Evolutionary conservation across 176 grass and related monocot species (phyloP).

Genomic region (Typha latifolia): DNA sequence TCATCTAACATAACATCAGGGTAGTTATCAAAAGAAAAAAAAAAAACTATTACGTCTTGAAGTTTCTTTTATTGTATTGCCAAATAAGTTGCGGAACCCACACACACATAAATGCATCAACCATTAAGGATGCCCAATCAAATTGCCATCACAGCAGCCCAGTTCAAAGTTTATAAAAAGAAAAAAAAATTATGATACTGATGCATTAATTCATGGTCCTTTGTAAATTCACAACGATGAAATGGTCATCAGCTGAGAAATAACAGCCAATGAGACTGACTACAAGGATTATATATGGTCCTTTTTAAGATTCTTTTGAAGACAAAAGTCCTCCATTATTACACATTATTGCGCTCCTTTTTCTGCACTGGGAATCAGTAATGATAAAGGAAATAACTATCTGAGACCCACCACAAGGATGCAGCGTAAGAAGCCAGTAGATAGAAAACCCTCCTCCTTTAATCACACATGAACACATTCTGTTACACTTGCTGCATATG

Average conservation of each 20-base stretch:
- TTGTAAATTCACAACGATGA: no score
- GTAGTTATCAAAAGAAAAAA: not conserved
- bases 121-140: not conserved
- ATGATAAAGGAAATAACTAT: not conserved
- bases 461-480: not conserved
- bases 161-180: not conserved
- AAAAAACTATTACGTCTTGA: no score
- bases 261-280: no score
- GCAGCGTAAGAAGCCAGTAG: not conserved
- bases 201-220: no score
- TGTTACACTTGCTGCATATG: not conserved
- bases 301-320: constrained; percentile 5
- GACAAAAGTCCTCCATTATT: constrained; percentile 10
- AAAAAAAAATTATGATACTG: not conserved
- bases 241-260: no score
- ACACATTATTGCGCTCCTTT: not conserved
- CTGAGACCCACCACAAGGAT: not conserved
- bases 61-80: not conserved
- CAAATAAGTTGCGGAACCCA: not conserved
- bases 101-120: not conserved
- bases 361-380: not conserved
- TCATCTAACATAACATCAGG: not conserved
- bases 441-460: not conserved
- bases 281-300: not conserved
- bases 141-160: not conserved